phyloP scores from a whole-genome alignment of 108 stramenopile genomes.

The Skeletonema potamos region DNA sequence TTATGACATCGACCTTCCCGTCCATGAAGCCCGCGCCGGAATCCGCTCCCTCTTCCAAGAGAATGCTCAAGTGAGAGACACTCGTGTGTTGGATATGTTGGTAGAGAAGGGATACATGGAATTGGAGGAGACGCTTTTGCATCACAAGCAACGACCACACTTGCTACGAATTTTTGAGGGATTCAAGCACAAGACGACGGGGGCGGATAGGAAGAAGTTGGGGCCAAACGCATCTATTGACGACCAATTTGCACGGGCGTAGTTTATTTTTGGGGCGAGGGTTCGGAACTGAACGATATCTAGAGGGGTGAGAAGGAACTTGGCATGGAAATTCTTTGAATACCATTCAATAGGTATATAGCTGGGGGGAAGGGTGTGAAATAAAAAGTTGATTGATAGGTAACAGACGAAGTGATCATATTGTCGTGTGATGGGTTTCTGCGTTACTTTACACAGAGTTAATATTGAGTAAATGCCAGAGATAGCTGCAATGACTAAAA shows the following conservation, averaged over 20 bases:
- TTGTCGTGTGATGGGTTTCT: neutral
- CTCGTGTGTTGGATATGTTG: slow-evolving; percentile 78
- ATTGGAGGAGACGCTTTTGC: slow-evolving; percentile 88
- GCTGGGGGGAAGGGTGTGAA: neutral
- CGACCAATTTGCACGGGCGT: slow-evolving; percentile 66
- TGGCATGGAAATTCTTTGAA: neutral
- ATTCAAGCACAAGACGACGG: slow-evolving; percentile 51
- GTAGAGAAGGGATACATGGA: slow-evolving; percentile 91
- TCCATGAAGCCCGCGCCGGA: slow-evolving; percentile 59
- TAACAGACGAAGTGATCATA: neutral
- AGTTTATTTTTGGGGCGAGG: neutral
- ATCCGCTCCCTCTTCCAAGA: slow-evolving; percentile 74
- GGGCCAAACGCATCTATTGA: slow-evolving; percentile 53
- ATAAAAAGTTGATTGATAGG: neutral
- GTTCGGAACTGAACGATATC: neutral
- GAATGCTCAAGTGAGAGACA: slow-evolving; percentile 74
- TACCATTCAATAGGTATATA: neutral
- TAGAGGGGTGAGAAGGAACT: neutral
- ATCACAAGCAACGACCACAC: slow-evolving; percentile 91
- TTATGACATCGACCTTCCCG: slow-evolving; percentile 88
- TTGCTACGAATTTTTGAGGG: slow-evolving; percentile 83
- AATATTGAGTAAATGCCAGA: neutral
- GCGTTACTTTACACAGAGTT: neutral
- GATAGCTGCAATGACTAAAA: neutral
- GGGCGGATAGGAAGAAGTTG: slow-evolving; percentile 74